Evolutionary conservation across 2,329 filamentous ascomycete species (phyloP).

Genomic region (Trichoderma polysporum): DNA sequence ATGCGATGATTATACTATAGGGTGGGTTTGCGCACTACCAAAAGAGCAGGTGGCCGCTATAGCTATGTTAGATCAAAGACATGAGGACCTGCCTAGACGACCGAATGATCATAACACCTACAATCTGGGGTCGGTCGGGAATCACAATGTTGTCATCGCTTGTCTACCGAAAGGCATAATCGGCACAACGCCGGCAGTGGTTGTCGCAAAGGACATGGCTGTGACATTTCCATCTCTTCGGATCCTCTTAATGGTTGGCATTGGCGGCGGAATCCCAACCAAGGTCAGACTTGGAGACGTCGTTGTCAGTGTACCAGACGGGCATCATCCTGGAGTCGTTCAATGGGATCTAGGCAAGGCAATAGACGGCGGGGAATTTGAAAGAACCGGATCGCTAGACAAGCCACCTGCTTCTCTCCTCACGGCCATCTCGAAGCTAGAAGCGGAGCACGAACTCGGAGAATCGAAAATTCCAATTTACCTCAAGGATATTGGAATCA

Average conservation of each 20-base stretch:
- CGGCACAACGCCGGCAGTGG: conserved; percentile 22
- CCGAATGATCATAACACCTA: conserved; percentile 30
- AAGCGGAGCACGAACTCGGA: conserved; percentile 21
- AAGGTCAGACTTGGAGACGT: conserved; percentile 33
- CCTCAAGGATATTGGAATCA: conserved; percentile 1
- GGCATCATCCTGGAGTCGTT: conserved; percentile 23
- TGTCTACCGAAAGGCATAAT: conserved; percentile 26
- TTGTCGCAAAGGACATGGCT: conserved; percentile 20
- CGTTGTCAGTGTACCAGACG: conserved; percentile 28
- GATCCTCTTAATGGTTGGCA: conserved; percentile 31
- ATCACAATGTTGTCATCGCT: conserved; percentile 31
- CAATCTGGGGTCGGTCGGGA: conserved; percentile 28
- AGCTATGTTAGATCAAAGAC: conserved; percentile 32
- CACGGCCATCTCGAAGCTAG: conserved; percentile 17
- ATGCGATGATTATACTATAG: conserved; percentile 30
- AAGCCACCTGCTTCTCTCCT: conserved; percentile 22
- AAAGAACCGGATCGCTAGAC: conserved; percentile 21
- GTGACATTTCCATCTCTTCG: conserved; percentile 24
- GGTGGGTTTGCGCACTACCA: conserved; percentile 36
- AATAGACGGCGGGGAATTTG: neutral
- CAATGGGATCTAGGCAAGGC: conserved; percentile 30
- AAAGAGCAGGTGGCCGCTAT: conserved; percentile 33
- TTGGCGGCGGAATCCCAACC: conserved; percentile 42
- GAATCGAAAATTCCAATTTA: neutral
- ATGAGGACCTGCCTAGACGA: conserved; percentile 23